These are phyloP conservation scores for Huntiella decipiens DNA, from an alignment of 2,329 filamentous ascomycete species.

Conservation along the genomic window DNA sequence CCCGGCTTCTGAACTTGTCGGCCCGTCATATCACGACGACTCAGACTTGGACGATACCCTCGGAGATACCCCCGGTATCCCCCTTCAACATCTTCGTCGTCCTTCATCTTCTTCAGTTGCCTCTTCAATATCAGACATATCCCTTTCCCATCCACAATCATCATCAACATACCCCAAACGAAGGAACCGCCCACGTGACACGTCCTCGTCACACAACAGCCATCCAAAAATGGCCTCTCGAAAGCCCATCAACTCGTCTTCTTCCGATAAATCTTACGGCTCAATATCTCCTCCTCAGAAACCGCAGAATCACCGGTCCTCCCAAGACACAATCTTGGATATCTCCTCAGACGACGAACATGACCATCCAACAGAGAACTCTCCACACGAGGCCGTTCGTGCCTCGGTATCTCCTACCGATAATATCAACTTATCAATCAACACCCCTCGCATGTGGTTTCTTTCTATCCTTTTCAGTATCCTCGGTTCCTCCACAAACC, in stretches of 20 bases:
- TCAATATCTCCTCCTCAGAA: slow-evolving; percentile 8
- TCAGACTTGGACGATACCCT: too few relatives aligned
- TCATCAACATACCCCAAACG: slow-evolving; percentile 16
- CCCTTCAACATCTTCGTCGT: too few relatives aligned
- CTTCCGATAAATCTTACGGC: slow-evolving; percentile 8
- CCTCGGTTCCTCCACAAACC: slow-evolving; percentile 63
- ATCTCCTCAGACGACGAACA: neutral
- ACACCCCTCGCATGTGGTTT: slow-evolving; percentile 74
- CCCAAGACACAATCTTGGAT: neutral
- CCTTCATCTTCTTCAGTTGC: too few relatives aligned
- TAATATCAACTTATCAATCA: slow-evolving; percentile 60
- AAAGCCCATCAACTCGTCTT: slow-evolving; percentile 6
- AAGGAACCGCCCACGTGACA: too few relatives aligned
- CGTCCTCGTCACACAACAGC: neutral
- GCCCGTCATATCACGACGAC: too few relatives aligned
- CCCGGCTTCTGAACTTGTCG: too few relatives aligned
- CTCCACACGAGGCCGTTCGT: slow-evolving; percentile 59
- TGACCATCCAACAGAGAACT: slow-evolving; percentile 44
- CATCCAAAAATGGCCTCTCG: slow-evolving; percentile 4
- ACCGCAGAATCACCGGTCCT: neutral
- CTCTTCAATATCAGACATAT: too few relatives aligned
- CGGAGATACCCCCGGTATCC: too few relatives aligned
- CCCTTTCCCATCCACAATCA: slow-evolving; percentile 15
- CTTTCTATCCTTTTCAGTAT: slow-evolving; percentile 65
- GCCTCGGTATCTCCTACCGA: slow-evolving; percentile 62